Conservation (phyloP, 768 basidiomycete genomes). For the Suillus fuscotomentosus region DNA sequence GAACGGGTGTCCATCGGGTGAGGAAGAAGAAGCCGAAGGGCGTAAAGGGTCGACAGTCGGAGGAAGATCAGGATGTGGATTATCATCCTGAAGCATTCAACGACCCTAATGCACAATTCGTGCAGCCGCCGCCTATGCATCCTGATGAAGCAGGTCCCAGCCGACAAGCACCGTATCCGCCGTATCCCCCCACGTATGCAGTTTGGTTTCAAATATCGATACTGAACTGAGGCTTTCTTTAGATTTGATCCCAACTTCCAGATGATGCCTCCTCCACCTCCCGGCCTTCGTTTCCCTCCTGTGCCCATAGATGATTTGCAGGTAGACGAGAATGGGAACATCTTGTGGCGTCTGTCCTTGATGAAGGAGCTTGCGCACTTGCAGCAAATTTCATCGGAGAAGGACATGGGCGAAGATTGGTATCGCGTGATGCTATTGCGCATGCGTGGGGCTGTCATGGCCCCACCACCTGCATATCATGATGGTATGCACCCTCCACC, state of each 20-base stretch:
- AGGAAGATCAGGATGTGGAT: conserved; percentile 60
- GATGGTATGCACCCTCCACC: conserved; percentile 37
- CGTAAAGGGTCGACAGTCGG: conserved; percentile 45
- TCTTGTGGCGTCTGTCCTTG: conserved; percentile 80
- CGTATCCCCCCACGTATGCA: conserved; percentile 54
- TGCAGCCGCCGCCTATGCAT: conserved; percentile 49
- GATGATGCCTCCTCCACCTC: conserved; percentile 51
- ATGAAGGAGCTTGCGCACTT: conserved; percentile 76
- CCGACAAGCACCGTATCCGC: conserved; percentile 57
- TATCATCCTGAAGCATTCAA: conserved; percentile 58
- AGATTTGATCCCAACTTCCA: conserved; percentile 77
- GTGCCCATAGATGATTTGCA: conserved; percentile 73
- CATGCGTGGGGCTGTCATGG: conserved; percentile 73
- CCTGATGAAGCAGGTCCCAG: conserved; percentile 62
- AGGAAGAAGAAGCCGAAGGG: conserved; percentile 83
- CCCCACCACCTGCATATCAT: conserved; percentile 33
- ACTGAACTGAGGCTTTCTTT: conserved; percentile 14
- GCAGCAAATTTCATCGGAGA: conserved; percentile 74
- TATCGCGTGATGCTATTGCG: conserved; percentile 82
- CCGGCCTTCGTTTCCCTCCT: conserved; percentile 65
- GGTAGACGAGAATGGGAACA: conserved; percentile 74
- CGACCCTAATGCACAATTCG: conserved; percentile 57
- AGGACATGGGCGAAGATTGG: conserved; percentile 84
- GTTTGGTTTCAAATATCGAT: not conserved
- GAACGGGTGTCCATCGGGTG: conserved; percentile 84